phyloP scores from a whole-genome alignment of 768 basidiomycete genomes.

The Russula griseocarnosa region DNA sequence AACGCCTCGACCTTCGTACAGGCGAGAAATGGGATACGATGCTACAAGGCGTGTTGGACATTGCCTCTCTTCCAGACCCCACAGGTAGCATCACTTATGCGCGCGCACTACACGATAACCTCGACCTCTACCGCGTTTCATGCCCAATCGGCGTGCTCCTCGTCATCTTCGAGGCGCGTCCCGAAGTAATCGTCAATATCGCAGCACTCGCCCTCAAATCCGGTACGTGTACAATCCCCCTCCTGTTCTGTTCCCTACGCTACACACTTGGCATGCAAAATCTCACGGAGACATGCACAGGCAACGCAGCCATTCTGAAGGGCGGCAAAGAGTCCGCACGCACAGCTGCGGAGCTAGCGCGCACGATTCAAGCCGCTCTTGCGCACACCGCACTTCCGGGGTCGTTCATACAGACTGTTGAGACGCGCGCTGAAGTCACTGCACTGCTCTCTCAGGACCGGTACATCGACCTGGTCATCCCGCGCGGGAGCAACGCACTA shows the following conservation, averaged over 20 bases:
- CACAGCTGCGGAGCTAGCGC: constrained; percentile 71
- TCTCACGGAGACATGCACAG: constrained; percentile 41
- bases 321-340: constrained; percentile 92
- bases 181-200: constrained; percentile 97
- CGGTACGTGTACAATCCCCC: constrained; percentile 44
- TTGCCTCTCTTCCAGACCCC: constrained; percentile 81
- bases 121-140: constrained; percentile 89
- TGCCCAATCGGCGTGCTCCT: constrained; percentile 96
- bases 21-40: constrained; percentile 93
- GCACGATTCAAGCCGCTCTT: constrained; percentile 76
- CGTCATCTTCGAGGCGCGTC: constrained; percentile 95
- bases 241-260: too few species aligned
- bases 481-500: constrained; percentile 87
- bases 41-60: constrained; percentile 85
- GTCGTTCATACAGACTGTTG: constrained; percentile 86
- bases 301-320: constrained; percentile 95
- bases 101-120: constrained; percentile 76
- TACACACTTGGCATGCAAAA: too few species aligned
- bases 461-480: constrained; percentile 96
- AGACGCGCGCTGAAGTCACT: constrained; percentile 87
- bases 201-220: constrained; percentile 95
- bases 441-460: constrained; percentile 80
- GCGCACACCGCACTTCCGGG: constrained; percentile 65
- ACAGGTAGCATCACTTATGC: constrained; percentile 86
- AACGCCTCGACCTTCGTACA: constrained; percentile 72